phyloP scores from a whole-genome alignment of 306 rosid species.

The Prunus mira region DNA sequence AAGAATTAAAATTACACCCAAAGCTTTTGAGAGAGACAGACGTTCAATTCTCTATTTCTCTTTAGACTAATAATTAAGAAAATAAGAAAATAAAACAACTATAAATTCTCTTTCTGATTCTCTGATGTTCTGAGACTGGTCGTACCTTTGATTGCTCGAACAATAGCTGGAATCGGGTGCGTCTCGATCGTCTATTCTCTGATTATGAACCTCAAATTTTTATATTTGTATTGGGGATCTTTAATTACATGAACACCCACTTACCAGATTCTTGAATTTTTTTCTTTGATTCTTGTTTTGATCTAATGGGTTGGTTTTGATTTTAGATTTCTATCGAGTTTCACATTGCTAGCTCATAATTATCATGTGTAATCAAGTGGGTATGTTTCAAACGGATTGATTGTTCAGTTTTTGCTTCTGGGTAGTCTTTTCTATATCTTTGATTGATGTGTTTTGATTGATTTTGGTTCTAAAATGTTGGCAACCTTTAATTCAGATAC shows the following conservation, averaged over 20 bases:
- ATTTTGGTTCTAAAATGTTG: conserved; percentile 30
- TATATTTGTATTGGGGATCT: conserved; percentile 44
- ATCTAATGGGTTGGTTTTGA: conserved; percentile 38
- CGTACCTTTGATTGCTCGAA: conserved; percentile 46
- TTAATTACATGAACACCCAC: conserved; percentile 20
- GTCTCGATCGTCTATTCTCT: conserved; percentile 37
- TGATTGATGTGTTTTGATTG: conserved; percentile 18
- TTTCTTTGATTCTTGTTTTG: conserved; percentile 34
- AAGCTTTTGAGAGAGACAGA: conserved; percentile 18
- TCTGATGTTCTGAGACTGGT: conserved; percentile 52
- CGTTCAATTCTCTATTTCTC: conserved; percentile 6
- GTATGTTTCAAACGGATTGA: conserved; percentile 30
- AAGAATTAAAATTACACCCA: neutral
- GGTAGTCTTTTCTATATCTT: conserved; percentile 14
- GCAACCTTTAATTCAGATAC: conserved; percentile 24
- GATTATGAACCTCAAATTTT: conserved; percentile 24
- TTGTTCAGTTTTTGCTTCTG: conserved; percentile 32
- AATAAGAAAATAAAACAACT: neutral
- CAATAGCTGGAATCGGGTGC: conserved; percentile 44
- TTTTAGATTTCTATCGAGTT: conserved; percentile 27
- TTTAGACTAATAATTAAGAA: conserved; percentile 1
- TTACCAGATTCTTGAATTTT: conserved; percentile 21
- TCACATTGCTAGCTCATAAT: conserved; percentile 26
- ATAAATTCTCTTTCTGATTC: conserved; percentile 40
- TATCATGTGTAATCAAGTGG: conserved; percentile 27